Evolutionary conservation across 805 yeast species (phyloP).

Genomic region (Clavispora asparagi): DNA sequence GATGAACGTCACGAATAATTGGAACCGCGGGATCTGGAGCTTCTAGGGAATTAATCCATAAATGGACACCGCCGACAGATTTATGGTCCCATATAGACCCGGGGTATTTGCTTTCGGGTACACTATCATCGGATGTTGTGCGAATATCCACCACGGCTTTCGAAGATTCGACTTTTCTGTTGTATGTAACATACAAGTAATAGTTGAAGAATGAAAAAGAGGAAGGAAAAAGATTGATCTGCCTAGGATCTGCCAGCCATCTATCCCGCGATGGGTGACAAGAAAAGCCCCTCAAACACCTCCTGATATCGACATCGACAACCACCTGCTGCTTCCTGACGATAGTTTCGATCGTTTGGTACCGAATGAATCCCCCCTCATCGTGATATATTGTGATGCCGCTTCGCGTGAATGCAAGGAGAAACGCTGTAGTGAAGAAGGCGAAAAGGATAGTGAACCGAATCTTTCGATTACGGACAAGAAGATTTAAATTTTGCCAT

Average conservation of each 20-base stretch:
- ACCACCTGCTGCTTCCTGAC: constrained; percentile 1
- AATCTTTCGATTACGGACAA: constrained; percentile 10
- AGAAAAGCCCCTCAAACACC: constrained; percentile 13
- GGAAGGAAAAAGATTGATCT: constrained; percentile 11
- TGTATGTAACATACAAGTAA: constrained; percentile 12
- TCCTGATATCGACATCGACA: constrained; percentile 9
- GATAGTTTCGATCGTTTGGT: neutral
- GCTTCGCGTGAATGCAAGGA: constrained; percentile 6
- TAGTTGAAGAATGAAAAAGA: constrained; percentile 9
- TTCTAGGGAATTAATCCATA: constrained; percentile 12
- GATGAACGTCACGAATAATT: constrained; percentile 22
- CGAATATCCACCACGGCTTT: constrained; percentile 9
- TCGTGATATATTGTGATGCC: constrained; percentile 4
- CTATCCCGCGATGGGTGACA: constrained; percentile 5
- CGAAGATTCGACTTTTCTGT: constrained; percentile 4
- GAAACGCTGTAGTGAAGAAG: constrained; percentile 3
- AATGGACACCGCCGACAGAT: neutral
- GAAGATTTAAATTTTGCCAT: neutral
- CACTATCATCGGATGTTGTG: constrained; percentile 5
- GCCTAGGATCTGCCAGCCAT: constrained; percentile 3
- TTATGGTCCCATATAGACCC: constrained; percentile 5
- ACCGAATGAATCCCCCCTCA: neutral
- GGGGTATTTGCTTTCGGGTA: constrained; percentile 1
- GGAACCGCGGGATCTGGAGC: constrained; percentile 6
- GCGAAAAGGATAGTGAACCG: constrained; percentile 7